Evolutionary conservation across 75 land plant genomes (phyloP).

Genomic region (Larix kaempferi): DNA sequence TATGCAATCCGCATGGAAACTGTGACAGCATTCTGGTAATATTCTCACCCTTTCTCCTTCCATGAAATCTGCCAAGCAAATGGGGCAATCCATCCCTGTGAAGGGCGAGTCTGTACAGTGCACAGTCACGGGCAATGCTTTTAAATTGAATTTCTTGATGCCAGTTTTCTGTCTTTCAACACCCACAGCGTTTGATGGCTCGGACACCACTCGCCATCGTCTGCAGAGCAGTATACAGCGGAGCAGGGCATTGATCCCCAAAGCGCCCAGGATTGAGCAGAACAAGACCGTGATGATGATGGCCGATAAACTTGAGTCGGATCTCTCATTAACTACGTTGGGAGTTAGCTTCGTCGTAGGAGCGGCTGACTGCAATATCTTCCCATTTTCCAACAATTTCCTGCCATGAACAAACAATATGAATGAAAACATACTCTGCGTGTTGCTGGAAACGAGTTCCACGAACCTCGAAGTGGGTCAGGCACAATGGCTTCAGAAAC

Average conservation of each 20-base stretch:
- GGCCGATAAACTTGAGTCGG: constrained; percentile 60
- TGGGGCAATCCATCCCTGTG: constrained; percentile 37
- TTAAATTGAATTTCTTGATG: constrained; percentile 34
- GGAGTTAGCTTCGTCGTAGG: too few species aligned
- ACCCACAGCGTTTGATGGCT: constrained; percentile 4
- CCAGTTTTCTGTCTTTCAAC: constrained; percentile 23
- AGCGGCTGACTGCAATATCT: too few species aligned
- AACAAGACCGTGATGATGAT: constrained; percentile 54
- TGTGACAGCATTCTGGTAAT: constrained; percentile 67
- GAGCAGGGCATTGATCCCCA: constrained; percentile 52
- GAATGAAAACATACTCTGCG: too few species aligned
- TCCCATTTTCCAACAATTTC: too few species aligned
- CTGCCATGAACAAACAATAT: too few species aligned
- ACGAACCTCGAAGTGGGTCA: too few species aligned
- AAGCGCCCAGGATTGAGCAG: constrained; percentile 44
- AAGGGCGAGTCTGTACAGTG: constrained; percentile 13
- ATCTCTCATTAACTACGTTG: background rate
- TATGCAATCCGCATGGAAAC: constrained; percentile 65
- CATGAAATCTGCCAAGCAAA: constrained; percentile 59
- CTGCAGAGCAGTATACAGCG: constrained; percentile 37
- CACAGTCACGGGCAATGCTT: constrained; percentile 22
- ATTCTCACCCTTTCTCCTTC: constrained; percentile 39
- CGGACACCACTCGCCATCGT: constrained; percentile 16
- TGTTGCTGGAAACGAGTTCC: too few species aligned
- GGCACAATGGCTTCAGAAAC: too few species aligned